Conservation (phyloP, 2,329 filamentous ascomycete genomes). For the Neopestalotiopsis rosae region DNA sequence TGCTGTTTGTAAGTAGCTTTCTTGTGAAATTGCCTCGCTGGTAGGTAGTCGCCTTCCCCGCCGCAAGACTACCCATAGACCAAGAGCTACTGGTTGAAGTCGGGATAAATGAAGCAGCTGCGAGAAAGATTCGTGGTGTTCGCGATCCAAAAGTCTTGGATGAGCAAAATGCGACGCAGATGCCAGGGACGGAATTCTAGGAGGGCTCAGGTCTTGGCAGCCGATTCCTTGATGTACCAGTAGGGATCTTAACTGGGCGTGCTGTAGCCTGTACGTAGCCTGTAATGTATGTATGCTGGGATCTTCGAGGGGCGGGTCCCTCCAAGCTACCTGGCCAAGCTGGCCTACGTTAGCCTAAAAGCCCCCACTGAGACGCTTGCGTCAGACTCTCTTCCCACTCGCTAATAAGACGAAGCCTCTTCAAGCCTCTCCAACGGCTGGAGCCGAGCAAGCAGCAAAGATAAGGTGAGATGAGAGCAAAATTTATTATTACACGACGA, state of each 20-base stretch:
- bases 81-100: not conserved
- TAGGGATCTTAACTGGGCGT: not conserved
- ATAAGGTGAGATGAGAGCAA: not conserved
- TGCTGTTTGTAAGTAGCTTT: not conserved
- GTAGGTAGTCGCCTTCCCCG: not conserved
- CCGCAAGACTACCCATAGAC: not conserved
- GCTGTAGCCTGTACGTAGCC: not conserved
- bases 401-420: not conserved
- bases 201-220: constrained; percentile 10
- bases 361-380: constrained; percentile 9
- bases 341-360: not conserved
- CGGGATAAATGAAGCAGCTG: not conserved
- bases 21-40: not conserved
- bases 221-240: constrained; percentile 4
- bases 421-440: not conserved
- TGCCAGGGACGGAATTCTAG: not conserved
- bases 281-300: not conserved
- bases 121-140: not conserved
- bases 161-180: constrained; percentile 2
- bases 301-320: not conserved
- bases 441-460: not conserved
- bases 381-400: constrained; percentile 1
- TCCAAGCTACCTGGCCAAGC: too few species aligned
- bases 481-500: not conserved
- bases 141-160: not conserved